These are phyloP conservation scores for Zychaea mexicana DNA, from an alignment of 371 early-diverging fungal genomes.

Conservation along the genomic window DNA sequence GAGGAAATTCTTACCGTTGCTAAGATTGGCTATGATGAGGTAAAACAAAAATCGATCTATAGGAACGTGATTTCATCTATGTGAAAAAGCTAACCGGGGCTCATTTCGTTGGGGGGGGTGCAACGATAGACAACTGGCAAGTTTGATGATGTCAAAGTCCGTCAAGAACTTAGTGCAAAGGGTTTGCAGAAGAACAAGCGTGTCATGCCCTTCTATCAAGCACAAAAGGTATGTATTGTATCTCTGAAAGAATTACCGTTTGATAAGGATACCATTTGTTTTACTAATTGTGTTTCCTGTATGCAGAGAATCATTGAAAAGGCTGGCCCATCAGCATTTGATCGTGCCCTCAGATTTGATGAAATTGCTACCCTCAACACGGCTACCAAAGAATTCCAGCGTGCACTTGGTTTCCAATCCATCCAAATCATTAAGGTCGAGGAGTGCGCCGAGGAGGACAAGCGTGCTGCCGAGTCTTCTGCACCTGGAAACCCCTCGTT, in stretches of 20 bases:
- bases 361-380: constrained; percentile 71
- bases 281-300: not conserved
- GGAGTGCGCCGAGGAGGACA: constrained; percentile 47
- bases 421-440: constrained; percentile 47
- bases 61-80: no score
- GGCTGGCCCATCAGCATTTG: constrained; percentile 75
- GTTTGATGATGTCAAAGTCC: constrained; percentile 76
- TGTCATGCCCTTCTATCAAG: constrained; percentile 91
- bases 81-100: no score
- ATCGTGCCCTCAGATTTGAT: constrained; percentile 79
- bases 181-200: constrained; percentile 92
- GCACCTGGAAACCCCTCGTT: constrained; percentile 73
- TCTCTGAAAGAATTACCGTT: no score
- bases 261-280: not conserved
- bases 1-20: constrained; percentile 74
- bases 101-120: no score
- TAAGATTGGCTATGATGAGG: constrained; percentile 67
- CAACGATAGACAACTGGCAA: constrained; percentile 37
- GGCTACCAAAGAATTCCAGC: constrained; percentile 55
- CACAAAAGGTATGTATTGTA: constrained; percentile 54
- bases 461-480: constrained; percentile 58
- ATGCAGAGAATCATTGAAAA: constrained; percentile 74
- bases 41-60: no score
- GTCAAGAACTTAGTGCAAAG: constrained; percentile 64
- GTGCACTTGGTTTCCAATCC: constrained; percentile 45